phyloP scores from a whole-genome alignment of 2,329 filamentous ascomycete species.

The Byssothecium circinans region DNA sequence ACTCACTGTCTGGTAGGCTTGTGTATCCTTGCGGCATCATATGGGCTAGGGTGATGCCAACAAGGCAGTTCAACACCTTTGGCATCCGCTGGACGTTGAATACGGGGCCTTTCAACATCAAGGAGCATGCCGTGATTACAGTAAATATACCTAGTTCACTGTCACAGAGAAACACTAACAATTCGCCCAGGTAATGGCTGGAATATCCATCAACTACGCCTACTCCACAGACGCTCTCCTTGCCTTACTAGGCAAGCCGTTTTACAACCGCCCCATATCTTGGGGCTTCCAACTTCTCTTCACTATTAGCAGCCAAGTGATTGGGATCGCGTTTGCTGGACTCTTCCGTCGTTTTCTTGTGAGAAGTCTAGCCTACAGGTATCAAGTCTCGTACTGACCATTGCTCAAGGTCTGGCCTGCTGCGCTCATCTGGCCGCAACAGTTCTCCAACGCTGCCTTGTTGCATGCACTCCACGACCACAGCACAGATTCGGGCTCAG shows the following conservation, averaged over 20 bases:
- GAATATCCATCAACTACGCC: constrained; percentile 63
- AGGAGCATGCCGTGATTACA: constrained; percentile 67
- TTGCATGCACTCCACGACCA: constrained; percentile 75
- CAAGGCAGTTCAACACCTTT: constrained; percentile 54
- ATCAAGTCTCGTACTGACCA: neutral
- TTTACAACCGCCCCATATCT: constrained; percentile 72
- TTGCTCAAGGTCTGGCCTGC: constrained; percentile 57
- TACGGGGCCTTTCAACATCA: constrained; percentile 69
- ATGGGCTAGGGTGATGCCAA: constrained; percentile 61
- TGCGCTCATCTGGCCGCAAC: constrained; percentile 74
- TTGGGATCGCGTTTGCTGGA: constrained; percentile 23
- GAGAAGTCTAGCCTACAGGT: neutral
- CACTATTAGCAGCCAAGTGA: constrained; percentile 64
- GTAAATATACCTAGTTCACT: neutral
- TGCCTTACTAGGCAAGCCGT: constrained; percentile 56
- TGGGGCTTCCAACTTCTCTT: constrained; percentile 67
- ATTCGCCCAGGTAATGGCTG: constrained; percentile 51
- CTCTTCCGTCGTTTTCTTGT: constrained; percentile 29
- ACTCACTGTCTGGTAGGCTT: constrained; percentile 29
- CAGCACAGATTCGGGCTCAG: constrained; percentile 56
- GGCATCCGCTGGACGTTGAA: constrained; percentile 62
- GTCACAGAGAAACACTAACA: neutral
- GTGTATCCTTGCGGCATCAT: constrained; percentile 65
- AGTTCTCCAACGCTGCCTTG: constrained; percentile 66
- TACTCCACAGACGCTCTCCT: constrained; percentile 76